Base-by-base conservation (phyloP, 2,329 filamentous ascomycete genomes). In the Chaetomium sp. region DNA sequence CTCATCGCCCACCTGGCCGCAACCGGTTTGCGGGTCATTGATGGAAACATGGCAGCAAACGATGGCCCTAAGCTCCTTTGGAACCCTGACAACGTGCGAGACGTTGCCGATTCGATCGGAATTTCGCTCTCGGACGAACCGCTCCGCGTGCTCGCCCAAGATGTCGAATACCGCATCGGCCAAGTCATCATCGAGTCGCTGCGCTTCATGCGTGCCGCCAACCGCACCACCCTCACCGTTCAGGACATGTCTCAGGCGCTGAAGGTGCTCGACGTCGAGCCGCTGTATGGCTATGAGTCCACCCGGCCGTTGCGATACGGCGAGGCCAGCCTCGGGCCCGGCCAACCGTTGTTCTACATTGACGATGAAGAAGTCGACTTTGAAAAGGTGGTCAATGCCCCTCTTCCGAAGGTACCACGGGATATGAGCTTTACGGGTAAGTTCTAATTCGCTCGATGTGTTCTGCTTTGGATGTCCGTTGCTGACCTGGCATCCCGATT, bases 321-420 rank as follows among this genome's bases (percentile, higher is more conserved):
- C 51, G 94, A 99, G 72, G 94, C 94, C 3, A 95, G 89, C 56
- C 76, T 99, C 58, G 94, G 94, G 0, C 91, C 91, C 11, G 91
- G 92, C 8, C 94, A 99, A 72, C 91, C 92, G 52, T 76, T 99
- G 27, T 99, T 92, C 72, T 99, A 99, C 70, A 88, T 99, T 40
- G 94, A 99, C 68, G 94, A 99, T 69, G 94, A 99, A 68, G 94
- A 99, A 76, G 87, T 97, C 53, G 94, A 99, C 72, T 97, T 99
- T 68, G 94, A 99, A 76, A 97, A 97, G 77, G 77, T 99, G 63
- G 96, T 99, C 70, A 99, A 99, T 74, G 91, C 91, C 61, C 89
- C 94, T 4, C 74, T 99, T 62, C 94, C 94, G 33, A 96, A 95
- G 71, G 91, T 99, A 35, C 94, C 94, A 37, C 81, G 92, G 49